A percentile compares a stretch with the other conserved stretches of the same genome.
phyloP scores from a whole-genome alignment of 2,329 filamentous ascomycete genomes.

The Mycocentrospora acerina region DNA sequence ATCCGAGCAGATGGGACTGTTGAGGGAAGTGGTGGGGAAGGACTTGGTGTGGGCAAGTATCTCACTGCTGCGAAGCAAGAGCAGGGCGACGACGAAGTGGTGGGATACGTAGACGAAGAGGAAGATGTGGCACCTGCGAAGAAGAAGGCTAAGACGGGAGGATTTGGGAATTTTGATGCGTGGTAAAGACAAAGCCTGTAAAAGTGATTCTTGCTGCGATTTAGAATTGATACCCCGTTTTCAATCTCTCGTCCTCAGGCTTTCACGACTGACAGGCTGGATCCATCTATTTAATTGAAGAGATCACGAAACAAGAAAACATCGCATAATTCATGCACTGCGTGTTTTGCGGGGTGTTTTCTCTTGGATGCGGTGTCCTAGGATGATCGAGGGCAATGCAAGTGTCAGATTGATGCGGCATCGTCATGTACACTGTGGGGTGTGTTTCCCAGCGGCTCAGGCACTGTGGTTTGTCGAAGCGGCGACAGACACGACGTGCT shows the following conservation, averaged over 20 bases:
- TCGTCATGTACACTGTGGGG: not conserved
- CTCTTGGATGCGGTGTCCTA: not conserved
- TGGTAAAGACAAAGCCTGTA: conserved; percentile 60
- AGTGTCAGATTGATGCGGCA: not conserved
- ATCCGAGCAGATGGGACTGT: conserved; percentile 68
- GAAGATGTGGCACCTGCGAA: conserved; percentile 64
- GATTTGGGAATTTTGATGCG: conserved; percentile 92
- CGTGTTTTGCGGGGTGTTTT: too few species aligned
- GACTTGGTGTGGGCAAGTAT: conserved; percentile 74
- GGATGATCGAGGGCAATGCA: conserved; percentile 5
- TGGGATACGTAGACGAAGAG: conserved; percentile 65
- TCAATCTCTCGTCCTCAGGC: not conserved
- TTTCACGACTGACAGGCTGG: not conserved
- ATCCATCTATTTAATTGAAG: conserved; percentile 9
- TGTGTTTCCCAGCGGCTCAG: too few species aligned
- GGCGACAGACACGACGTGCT: too few species aligned
- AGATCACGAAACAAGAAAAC: conserved; percentile 14
- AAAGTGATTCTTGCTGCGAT: not conserved
- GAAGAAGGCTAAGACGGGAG: conserved; percentile 76
- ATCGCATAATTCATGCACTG: conserved; percentile 5
- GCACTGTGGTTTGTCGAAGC: too few species aligned
- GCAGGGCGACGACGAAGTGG: conserved; percentile 57
- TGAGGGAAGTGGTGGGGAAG: conserved; percentile 56
- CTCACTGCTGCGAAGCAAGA: conserved; percentile 61
- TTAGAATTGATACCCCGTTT: conserved; percentile 16